Evolutionary conservation across 306 rosid genomes (phyloP).

Genomic region (Gleditsia sinensis): DNA sequence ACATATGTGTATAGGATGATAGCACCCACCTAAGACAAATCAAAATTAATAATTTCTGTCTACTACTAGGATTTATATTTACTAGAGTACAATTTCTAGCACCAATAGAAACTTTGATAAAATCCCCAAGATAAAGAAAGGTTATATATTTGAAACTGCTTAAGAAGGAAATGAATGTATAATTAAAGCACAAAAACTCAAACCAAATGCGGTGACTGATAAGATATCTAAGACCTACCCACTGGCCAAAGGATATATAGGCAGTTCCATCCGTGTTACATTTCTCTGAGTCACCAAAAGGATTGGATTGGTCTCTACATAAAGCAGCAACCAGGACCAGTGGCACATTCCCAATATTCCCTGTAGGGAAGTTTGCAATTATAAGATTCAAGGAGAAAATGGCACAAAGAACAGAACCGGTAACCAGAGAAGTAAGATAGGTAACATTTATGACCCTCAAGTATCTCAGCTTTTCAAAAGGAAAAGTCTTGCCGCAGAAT

Average conservation of each 20-base stretch:
- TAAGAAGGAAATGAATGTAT: not conserved
- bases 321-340: conserved; percentile 88
- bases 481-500: not conserved
- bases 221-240: conserved; percentile 64
- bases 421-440: not conserved
- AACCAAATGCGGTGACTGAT: conserved; percentile 14
- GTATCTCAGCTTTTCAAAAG: not conserved
- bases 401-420: too few species aligned
- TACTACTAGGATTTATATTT: not conserved
- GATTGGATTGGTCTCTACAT: conserved; percentile 76
- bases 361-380: conserved; percentile 45
- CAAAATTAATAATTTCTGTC: conserved; percentile 19
- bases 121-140: not conserved
- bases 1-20: conserved; percentile 90
- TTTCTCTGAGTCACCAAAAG: conserved; percentile 69
- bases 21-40: conserved; percentile 76
- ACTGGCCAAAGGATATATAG: conserved; percentile 92
- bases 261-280: conserved; percentile 92
- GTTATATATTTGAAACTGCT: not conserved
- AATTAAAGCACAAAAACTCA: conserved; percentile 14
- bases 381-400: conserved; percentile 16
- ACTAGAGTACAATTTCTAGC: not conserved
- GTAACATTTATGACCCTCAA: not conserved
- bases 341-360: conserved; percentile 96
- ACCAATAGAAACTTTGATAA: too few species aligned